Evolutionary conservation across 495 filamentous ascomycete species (phyloP).

Genomic region (Neurospora africana): DNA sequence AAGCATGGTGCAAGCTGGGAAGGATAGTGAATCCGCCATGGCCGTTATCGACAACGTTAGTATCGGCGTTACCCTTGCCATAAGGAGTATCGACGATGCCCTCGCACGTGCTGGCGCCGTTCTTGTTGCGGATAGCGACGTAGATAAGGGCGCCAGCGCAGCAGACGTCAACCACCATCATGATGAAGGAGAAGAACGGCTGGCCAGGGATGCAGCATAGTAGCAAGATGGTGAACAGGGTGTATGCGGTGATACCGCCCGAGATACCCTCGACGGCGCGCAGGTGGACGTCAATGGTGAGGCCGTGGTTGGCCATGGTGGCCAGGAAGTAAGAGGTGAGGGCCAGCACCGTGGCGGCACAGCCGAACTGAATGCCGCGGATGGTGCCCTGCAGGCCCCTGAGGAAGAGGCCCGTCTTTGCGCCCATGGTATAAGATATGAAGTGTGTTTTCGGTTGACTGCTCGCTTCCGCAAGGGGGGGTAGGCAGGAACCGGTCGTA

Average conservation of each 20-base stretch:
- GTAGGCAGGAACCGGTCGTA: neutral
- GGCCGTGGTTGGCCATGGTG: slow-evolving; percentile 45
- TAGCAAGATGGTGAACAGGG: slow-evolving; percentile 55
- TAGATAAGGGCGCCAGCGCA: slow-evolving; percentile 52
- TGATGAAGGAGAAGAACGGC: slow-evolving; percentile 53
- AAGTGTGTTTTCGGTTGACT: neutral
- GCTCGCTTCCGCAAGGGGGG: neutral
- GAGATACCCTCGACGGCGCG: slow-evolving; percentile 76
- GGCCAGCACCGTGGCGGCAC: slow-evolving; percentile 59
- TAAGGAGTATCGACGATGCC: slow-evolving; percentile 56
- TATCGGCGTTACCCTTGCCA: slow-evolving; percentile 47
- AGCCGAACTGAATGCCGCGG: slow-evolving; percentile 61
- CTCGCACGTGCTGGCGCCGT: slow-evolving; percentile 51
- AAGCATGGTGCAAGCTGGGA: slow-evolving; percentile 47
- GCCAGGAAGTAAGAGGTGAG: slow-evolving; percentile 71
- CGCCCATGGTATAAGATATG: slow-evolving; percentile 22
- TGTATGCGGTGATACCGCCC: slow-evolving; percentile 62
- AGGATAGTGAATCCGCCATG: slow-evolving; percentile 26
- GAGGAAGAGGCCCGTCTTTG: slow-evolving; percentile 44
- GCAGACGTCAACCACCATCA: slow-evolving; percentile 51
- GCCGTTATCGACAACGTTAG: slow-evolving; percentile 25
- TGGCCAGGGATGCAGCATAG: slow-evolving; percentile 72
- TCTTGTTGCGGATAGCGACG: slow-evolving; percentile 48
- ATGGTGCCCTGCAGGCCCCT: slow-evolving; percentile 52
- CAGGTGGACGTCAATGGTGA: slow-evolving; percentile 50